phyloP scores from a whole-genome alignment of 2,329 filamentous ascomycete genomes.

The Chrysoporthe cubensis region DNA sequence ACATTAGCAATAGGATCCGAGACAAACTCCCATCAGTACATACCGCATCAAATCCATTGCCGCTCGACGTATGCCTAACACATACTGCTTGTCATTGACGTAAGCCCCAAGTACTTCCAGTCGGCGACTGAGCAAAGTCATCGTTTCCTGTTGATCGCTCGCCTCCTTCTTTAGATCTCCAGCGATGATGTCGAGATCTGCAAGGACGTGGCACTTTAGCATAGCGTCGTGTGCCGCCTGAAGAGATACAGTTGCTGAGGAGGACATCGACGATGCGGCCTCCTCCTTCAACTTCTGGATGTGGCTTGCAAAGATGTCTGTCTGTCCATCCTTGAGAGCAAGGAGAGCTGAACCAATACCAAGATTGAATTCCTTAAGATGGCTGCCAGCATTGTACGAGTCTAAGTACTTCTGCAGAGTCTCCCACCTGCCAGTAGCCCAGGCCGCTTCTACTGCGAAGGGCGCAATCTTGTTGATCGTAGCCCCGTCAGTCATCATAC shows the following conservation, averaged over 20 bases:
- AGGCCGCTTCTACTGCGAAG: constrained; percentile 88
- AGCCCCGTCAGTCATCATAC: constrained; percentile 61
- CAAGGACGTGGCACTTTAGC: constrained; percentile 82
- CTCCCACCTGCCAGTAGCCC: constrained; percentile 84
- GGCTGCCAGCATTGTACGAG: constrained; percentile 54
- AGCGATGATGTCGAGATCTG: constrained; percentile 82
- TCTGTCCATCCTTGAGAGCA: constrained; percentile 58
- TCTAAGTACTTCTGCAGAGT: constrained; percentile 70
- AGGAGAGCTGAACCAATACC: constrained; percentile 72
- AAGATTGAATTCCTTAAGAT: constrained; percentile 76
- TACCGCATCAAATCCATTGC: constrained; percentile 80
- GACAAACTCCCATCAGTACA: constrained; percentile 35
- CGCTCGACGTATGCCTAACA: constrained; percentile 83
- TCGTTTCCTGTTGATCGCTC: constrained; percentile 44
- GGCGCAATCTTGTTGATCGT: constrained; percentile 70
- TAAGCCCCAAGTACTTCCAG: constrained; percentile 89
- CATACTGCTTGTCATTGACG: constrained; percentile 89
- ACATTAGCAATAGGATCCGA: constrained; percentile 35
- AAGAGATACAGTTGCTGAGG: constrained; percentile 77
- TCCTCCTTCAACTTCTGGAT: constrained; percentile 70
- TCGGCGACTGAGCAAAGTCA: constrained; percentile 70
- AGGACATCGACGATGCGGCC: constrained; percentile 75
- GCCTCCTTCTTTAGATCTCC: constrained; percentile 48
- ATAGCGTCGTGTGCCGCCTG: constrained; percentile 84
- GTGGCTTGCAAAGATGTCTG: constrained; percentile 55